Percentiles rank a stretch among this genome's conserved stretches.
Conservation (phyloP, 2,329 filamentous ascomycete genomes). For the Penicillium sp. region DNA sequence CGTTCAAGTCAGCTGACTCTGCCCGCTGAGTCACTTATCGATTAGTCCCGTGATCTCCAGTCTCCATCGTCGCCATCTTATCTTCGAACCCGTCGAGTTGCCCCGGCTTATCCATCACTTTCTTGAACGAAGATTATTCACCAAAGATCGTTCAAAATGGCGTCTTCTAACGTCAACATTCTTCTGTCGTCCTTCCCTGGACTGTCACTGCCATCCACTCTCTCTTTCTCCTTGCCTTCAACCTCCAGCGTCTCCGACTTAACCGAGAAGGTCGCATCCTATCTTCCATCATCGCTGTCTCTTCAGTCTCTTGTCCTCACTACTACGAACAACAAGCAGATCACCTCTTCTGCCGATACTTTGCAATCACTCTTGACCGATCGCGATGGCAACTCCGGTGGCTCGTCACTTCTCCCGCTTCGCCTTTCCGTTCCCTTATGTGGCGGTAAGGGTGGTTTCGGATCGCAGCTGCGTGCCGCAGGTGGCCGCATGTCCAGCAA, state of each 20-base stretch:
- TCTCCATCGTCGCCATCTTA: constrained; percentile 19
- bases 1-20: not conserved
- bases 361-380: constrained; percentile 62
- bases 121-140: not conserved
- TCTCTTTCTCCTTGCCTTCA: constrained; percentile 69
- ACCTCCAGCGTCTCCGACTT: constrained; percentile 67
- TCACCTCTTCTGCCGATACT: constrained; percentile 52
- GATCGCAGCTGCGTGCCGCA: constrained; percentile 91
- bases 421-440: constrained; percentile 75
- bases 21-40: constrained; percentile 1
- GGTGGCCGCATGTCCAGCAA: constrained; percentile 97
- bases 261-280: constrained; percentile 57
- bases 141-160: constrained; percentile 48
- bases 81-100: not conserved
- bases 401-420: constrained; percentile 74
- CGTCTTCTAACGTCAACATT: constrained; percentile 66
- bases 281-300: constrained; percentile 58
- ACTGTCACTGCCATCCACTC: constrained; percentile 75
- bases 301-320: constrained; percentile 68
- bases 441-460: constrained; percentile 97
- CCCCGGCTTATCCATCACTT: not conserved
- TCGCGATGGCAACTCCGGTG: constrained; percentile 31
- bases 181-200: constrained; percentile 82
- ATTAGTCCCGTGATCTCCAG: not conserved
- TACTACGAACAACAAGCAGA: constrained; percentile 72